Conservation (phyloP, 345 rosid species). For the Aquilaria sinensis region DNA sequence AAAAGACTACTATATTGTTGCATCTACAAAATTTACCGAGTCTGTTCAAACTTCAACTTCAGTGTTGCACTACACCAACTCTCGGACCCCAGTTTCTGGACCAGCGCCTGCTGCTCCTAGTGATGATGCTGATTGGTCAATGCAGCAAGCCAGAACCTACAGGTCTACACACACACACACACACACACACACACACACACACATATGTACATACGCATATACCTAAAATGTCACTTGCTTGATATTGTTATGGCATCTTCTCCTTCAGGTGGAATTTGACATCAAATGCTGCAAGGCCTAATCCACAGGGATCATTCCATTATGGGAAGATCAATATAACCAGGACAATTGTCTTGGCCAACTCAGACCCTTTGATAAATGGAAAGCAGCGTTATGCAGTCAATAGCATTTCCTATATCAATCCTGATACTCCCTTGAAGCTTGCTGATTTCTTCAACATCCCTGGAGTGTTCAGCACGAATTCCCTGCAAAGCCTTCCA, state of each 20-base stretch:
- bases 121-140: slow-evolving; percentile 50
- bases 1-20: slow-evolving; percentile 78
- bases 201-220: too few species aligned
- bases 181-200: background rate
- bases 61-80: slow-evolving; percentile 61
- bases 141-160: slow-evolving; percentile 81
- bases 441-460: slow-evolving; percentile 80
- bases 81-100: slow-evolving; percentile 55
- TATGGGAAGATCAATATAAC: slow-evolving; percentile 60
- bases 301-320: slow-evolving; percentile 93
- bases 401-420: slow-evolving; percentile 66
- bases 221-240: too few species aligned
- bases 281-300: slow-evolving; percentile 93
- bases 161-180: slow-evolving; percentile 29
- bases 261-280: slow-evolving; percentile 75
- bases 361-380: slow-evolving; percentile 64
- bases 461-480: slow-evolving; percentile 52
- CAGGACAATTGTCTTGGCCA: slow-evolving; percentile 50
- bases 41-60: slow-evolving; percentile 42
- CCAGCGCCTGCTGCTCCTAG: slow-evolving; percentile 53
- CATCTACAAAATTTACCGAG: slow-evolving; percentile 53
- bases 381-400: slow-evolving; percentile 81
- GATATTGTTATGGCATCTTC: background rate
- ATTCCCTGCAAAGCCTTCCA: slow-evolving; percentile 46
- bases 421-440: slow-evolving; percentile 77